Percentiles rank a stretch among this genome's conserved stretches.
Evolutionary conservation across 805 yeast species (phyloP).

Genomic region (Torulaspora microellipsoides): DNA sequence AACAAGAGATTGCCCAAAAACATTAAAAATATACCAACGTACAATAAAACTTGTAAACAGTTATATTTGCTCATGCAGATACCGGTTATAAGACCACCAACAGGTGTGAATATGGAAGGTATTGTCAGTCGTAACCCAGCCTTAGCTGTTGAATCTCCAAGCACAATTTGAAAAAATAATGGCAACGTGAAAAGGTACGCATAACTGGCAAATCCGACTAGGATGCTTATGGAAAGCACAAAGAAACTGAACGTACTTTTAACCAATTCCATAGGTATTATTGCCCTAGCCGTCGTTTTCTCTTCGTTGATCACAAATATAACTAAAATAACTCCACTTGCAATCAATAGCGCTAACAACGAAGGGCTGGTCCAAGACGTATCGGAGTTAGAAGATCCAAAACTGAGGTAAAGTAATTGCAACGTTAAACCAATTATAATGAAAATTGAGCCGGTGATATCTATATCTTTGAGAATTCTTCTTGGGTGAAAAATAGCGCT

Average conservation of each 20-base stretch:
- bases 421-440: conserved; percentile 34
- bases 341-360: conserved; percentile 6
- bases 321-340: conserved; percentile 7
- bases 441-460: conserved; percentile 34
- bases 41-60: conserved; percentile 29
- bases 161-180: conserved; percentile 39
- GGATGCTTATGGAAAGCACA: conserved; percentile 26
- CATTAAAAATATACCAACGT: conserved; percentile 36
- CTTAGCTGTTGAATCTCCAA: conserved; percentile 38
- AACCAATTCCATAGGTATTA: conserved; percentile 16
- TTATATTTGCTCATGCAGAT: conserved; percentile 35
- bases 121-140: conserved; percentile 41
- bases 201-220: conserved; percentile 38
- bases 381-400: conserved; percentile 7
- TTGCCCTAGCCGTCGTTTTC: conserved; percentile 17
- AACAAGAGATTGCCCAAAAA: conserved; percentile 36
- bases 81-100: conserved; percentile 41
- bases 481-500: neutral
- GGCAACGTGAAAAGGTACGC: conserved; percentile 43
- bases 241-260: conserved; percentile 6
- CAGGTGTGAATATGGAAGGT: conserved; percentile 41
- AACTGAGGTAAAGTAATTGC: conserved; percentile 24
- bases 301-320: conserved; percentile 15
- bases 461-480: conserved; percentile 27
- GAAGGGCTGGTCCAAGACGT: conserved; percentile 9